Evolutionary conservation across 2,329 filamentous ascomycete species (phyloP).

Genomic region (Fusarium ramigenum): DNA sequence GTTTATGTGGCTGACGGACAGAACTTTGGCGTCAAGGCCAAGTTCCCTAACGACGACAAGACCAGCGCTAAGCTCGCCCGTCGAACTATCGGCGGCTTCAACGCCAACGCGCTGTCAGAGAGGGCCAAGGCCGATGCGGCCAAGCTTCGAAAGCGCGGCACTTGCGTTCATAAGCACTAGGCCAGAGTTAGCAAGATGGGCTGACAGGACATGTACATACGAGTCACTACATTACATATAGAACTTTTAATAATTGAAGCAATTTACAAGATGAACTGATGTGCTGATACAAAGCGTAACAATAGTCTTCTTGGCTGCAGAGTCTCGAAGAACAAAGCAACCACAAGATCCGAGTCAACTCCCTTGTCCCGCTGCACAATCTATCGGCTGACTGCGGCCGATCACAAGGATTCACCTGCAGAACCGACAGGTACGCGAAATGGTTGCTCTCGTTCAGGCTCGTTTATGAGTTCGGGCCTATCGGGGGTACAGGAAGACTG

Average conservation of each 20-base stretch:
- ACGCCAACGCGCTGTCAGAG: slow-evolving; percentile 14
- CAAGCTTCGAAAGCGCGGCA: slow-evolving; percentile 31
- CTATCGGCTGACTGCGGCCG: not conserved
- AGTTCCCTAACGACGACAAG: slow-evolving; percentile 38
- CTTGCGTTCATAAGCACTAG: slow-evolving; percentile 33
- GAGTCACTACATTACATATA: not conserved
- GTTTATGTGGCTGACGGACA: slow-evolving; percentile 39
- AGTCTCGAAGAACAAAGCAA: not conserved
- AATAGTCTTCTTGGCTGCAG: not conserved
- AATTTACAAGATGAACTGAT: not conserved
- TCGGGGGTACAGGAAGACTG: not conserved
- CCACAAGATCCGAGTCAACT: not conserved
- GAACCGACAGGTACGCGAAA: not conserved
- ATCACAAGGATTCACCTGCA: not conserved
- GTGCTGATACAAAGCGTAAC: not conserved
- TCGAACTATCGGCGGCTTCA: slow-evolving; percentile 35
- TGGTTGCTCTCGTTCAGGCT: not conserved
- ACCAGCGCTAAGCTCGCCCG: slow-evolving; percentile 20
- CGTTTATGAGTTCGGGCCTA: not conserved
- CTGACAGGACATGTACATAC: not conserved
- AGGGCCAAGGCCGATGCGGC: slow-evolving; percentile 10
- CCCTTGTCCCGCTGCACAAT: not conserved
- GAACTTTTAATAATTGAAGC: not conserved
- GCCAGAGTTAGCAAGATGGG: not conserved
- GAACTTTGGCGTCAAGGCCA: slow-evolving; percentile 36